phyloP scores from a whole-genome alignment of 352 stramenopile species.

The Thalassiosira hispida region DNA sequence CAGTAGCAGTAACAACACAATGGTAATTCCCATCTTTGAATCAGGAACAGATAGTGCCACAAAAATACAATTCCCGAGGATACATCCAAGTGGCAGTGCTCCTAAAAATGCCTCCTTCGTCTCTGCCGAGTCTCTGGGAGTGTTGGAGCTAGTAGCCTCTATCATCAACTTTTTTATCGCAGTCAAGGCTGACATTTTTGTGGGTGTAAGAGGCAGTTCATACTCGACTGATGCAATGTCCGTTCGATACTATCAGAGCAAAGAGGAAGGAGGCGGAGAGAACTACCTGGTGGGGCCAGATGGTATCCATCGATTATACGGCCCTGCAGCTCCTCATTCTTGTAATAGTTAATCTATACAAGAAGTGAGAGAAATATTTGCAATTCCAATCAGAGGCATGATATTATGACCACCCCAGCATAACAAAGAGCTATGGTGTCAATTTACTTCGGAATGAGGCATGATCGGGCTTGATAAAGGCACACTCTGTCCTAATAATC shows the following conservation, averaged over 20 bases:
- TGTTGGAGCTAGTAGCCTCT: constrained; percentile 57
- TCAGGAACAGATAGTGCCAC: constrained; percentile 34
- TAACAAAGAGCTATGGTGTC: too few species aligned
- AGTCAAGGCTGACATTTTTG: constrained; percentile 62
- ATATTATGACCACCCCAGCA: too few species aligned
- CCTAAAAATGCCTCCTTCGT: neutral
- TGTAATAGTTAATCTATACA: constrained; percentile 30
- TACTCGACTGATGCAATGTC: constrained; percentile 76
- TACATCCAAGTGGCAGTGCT: neutral
- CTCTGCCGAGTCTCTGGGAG: constrained; percentile 28
- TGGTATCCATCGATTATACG: constrained; percentile 31
- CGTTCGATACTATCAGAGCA: constrained; percentile 59
- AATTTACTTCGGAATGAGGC: too few species aligned
- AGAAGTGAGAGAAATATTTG: too few species aligned
- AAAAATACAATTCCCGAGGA: constrained; percentile 28
- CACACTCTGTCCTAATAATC: too few species aligned
- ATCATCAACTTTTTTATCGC: constrained; percentile 77
- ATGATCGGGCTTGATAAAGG: too few species aligned
- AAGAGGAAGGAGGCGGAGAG: neutral
- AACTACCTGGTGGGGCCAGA: constrained; percentile 46
- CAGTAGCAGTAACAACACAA: neutral
- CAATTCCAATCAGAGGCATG: too few species aligned
- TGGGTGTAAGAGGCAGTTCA: constrained; percentile 64
- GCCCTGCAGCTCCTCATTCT: constrained; percentile 27
- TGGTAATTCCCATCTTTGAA: constrained; percentile 47